Evolutionary conservation across 1,284 basidiomycete species (phyloP).

Genomic region (Spongispora temasekensis): DNA sequence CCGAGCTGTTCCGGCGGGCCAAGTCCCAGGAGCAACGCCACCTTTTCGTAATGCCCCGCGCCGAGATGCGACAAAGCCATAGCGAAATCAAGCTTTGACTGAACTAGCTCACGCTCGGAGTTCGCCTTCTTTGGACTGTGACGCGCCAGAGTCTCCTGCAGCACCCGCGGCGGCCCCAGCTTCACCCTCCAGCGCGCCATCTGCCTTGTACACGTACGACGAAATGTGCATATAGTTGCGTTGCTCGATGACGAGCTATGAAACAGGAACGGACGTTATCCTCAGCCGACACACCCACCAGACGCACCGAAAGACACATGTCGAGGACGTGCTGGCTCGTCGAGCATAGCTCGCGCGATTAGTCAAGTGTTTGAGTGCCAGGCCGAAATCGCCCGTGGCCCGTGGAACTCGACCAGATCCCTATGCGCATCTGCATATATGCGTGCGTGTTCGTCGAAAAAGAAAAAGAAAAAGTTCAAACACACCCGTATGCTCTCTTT

Average conservation of each 20-base stretch:
- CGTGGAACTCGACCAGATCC: slow-evolving; percentile 79
- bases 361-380: slow-evolving; percentile 75
- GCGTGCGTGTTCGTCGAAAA: not conserved
- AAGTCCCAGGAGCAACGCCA: slow-evolving; percentile 71
- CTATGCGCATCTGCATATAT: slow-evolving; percentile 63
- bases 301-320: slow-evolving; percentile 73
- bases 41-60: slow-evolving; percentile 72
- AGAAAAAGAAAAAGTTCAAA: not conserved
- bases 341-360: slow-evolving; percentile 85
- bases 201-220: slow-evolving; percentile 90
- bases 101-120: slow-evolving; percentile 62
- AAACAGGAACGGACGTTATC: not conserved
- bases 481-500: slow-evolving; percentile 88
- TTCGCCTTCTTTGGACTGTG: slow-evolving; percentile 42
- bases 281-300: not conserved
- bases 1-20: slow-evolving; percentile 65
- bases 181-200: slow-evolving; percentile 77
- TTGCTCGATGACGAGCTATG: slow-evolving; percentile 78
- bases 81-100: slow-evolving; percentile 80
- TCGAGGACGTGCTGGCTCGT: slow-evolving; percentile 84
- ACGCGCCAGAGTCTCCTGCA: slow-evolving; percentile 14
- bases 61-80: slow-evolving; percentile 73
- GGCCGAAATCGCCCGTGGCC: slow-evolving; percentile 64
- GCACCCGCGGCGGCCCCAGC: slow-evolving; percentile 20
- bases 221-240: slow-evolving; percentile 80